phyloP scores from a whole-genome alignment of 73 alveolate genomes.

The Paramecium caudatum region DNA sequence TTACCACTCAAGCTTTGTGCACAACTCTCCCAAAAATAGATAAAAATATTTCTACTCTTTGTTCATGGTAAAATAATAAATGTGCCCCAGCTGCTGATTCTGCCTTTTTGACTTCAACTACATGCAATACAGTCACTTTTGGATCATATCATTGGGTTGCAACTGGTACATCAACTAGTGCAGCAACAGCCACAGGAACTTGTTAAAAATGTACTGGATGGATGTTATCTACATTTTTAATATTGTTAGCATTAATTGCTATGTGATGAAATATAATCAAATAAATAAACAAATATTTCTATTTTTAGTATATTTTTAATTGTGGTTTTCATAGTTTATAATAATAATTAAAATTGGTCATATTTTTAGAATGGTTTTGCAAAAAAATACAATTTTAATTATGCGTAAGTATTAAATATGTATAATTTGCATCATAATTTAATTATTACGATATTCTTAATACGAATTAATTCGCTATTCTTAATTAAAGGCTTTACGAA shows the following conservation, averaged over 20 bases:
- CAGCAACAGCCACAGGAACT: too few species aligned
- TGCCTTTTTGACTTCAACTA: not conserved
- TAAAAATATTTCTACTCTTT: not conserved
- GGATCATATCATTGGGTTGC: constrained; percentile 44
- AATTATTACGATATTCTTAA: not conserved
- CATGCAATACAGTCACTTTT: not conserved
- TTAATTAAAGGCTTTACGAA: constrained; percentile 1
- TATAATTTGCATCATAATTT: not conserved
- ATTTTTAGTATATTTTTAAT: not conserved
- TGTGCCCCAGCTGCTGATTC: not conserved
- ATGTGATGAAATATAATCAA: not conserved
- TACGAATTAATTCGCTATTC: constrained; percentile 11
- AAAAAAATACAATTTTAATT: not conserved
- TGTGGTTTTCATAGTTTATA: not conserved
- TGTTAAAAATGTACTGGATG: constrained; percentile 20
- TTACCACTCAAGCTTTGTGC: not conserved
- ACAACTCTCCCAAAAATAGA: constrained; percentile 17
- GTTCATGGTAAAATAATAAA: not conserved
- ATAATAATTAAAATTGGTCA: constrained; percentile 20
- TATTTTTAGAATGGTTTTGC: not conserved
- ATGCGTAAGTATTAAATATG: not conserved
- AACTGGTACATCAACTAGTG: too few species aligned
- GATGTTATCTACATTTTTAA: constrained; percentile 18
- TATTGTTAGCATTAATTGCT: not conserved
- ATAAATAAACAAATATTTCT: not conserved